Conservation (phyloP, 1,284 basidiomycete species). For the Anthracocystis walkeri region DNA sequence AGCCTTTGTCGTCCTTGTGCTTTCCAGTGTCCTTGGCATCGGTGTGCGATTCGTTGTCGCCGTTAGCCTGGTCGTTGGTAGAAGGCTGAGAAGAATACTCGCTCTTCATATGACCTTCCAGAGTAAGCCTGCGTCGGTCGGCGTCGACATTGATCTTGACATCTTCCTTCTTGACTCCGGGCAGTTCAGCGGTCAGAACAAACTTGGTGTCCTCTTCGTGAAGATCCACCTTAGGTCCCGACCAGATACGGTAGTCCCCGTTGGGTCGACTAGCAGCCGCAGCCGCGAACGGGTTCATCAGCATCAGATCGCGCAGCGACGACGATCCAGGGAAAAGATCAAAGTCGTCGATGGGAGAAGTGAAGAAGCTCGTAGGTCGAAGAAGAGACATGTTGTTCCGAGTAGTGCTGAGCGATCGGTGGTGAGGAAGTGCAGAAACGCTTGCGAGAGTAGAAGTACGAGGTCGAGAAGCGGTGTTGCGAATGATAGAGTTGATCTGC, state of each 20-base stretch:
- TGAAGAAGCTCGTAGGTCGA: slow-evolving; percentile 39
- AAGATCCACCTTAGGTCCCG: slow-evolving; percentile 48
- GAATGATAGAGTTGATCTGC: slow-evolving; percentile 27
- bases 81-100: slow-evolving; percentile 40
- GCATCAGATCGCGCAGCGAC: slow-evolving; percentile 32
- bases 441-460: slow-evolving; percentile 18
- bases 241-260: slow-evolving; percentile 43
- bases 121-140: slow-evolving; percentile 48
- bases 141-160: slow-evolving; percentile 53
- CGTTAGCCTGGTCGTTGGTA: background rate
- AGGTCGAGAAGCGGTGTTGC: slow-evolving; percentile 29
- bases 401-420: slow-evolving; percentile 22
- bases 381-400: slow-evolving; percentile 43
- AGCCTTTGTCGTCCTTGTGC: slow-evolving; percentile 3
- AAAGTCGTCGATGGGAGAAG: slow-evolving; percentile 46
- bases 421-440: slow-evolving; percentile 17
- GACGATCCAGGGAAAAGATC: slow-evolving; percentile 38
- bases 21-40: background rate
- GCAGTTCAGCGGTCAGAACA: slow-evolving; percentile 50
- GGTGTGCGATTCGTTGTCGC: background rate
- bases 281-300: slow-evolving; percentile 28
- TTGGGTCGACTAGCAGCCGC: slow-evolving; percentile 31
- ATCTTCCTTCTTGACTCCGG: slow-evolving; percentile 57
- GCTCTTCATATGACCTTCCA: slow-evolving; percentile 50
- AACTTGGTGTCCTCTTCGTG: slow-evolving; percentile 50